phyloP scores from a whole-genome alignment of 768 basidiomycete genomes.

The Tulasnella sp. region DNA sequence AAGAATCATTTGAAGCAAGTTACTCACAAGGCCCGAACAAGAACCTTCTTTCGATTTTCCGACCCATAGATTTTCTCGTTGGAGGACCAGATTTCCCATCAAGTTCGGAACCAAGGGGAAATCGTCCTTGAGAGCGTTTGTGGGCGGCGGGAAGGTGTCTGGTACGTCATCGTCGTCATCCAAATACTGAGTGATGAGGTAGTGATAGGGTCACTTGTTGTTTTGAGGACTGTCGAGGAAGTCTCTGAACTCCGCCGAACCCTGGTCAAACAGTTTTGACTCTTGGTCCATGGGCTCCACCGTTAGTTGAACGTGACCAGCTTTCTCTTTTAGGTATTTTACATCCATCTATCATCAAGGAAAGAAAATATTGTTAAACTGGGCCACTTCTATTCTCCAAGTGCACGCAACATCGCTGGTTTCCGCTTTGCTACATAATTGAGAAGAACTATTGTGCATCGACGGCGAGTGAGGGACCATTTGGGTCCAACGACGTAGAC shows the following conservation, averaged over 20 bases:
- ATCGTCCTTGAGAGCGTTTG: background rate
- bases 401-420: background rate
- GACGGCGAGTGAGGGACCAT: background rate
- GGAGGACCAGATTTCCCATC: constrained; percentile 6
- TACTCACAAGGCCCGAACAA: background rate
- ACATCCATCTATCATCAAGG: background rate
- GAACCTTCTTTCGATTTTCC: background rate
- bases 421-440: background rate
- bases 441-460: background rate
- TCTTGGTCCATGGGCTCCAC: background rate
- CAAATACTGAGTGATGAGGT: constrained; percentile 3
- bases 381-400: background rate
- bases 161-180: background rate
- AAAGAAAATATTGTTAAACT: too few species aligned
- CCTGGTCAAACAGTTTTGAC: background rate
- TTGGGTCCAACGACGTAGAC: background rate
- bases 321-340: background rate
- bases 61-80: constrained; percentile 8
- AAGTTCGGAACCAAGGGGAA: background rate
- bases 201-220: background rate
- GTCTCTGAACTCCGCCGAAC: background rate
- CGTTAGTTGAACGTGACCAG: background rate
- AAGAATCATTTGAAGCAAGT: background rate
- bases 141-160: background rate
- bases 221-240: background rate